Conservation (phyloP, 768 basidiomycete species). For the Suillus occidentalis region DNA sequence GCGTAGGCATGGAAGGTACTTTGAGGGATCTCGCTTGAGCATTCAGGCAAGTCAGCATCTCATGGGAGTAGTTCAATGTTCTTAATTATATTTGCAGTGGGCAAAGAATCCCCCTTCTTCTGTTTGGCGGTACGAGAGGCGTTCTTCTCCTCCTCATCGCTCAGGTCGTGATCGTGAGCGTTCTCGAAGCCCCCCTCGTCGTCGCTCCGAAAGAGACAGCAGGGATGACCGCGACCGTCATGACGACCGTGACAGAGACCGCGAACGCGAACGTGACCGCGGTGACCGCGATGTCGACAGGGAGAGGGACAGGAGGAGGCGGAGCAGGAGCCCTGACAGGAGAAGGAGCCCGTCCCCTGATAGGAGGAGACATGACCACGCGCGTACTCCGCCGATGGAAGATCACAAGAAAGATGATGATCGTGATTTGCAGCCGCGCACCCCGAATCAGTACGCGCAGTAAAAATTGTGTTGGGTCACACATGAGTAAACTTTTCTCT, state of each 20-base stretch:
- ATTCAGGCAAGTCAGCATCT: constrained; percentile 56
- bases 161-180: constrained; percentile 42
- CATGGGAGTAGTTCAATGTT: neutral
- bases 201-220: constrained; percentile 35
- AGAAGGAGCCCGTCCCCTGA: constrained; percentile 47
- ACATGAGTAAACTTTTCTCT: neutral
- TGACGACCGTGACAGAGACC: constrained; percentile 29
- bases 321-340: constrained; percentile 50
- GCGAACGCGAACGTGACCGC: constrained; percentile 35
- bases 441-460: constrained; percentile 58
- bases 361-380: constrained; percentile 46
- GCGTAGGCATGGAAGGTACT: constrained; percentile 69
- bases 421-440: constrained; percentile 46
- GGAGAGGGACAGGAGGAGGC: constrained; percentile 46
- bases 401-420: constrained; percentile 46
- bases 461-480: neutral
- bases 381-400: constrained; percentile 51
- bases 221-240: constrained; percentile 39
- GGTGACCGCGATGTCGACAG: constrained; percentile 39
- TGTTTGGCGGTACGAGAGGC: constrained; percentile 76
- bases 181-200: constrained; percentile 52
- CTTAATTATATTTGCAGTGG: constrained; percentile 49
- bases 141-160: constrained; percentile 45
- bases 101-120: constrained; percentile 81
- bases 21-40: constrained; percentile 73